Evolutionary conservation across 352 stramenopile genomes (phyloP), one percentile per base, ranked within the genome.

Genomic region (Phytopythium chamaehyphon): DNA sequence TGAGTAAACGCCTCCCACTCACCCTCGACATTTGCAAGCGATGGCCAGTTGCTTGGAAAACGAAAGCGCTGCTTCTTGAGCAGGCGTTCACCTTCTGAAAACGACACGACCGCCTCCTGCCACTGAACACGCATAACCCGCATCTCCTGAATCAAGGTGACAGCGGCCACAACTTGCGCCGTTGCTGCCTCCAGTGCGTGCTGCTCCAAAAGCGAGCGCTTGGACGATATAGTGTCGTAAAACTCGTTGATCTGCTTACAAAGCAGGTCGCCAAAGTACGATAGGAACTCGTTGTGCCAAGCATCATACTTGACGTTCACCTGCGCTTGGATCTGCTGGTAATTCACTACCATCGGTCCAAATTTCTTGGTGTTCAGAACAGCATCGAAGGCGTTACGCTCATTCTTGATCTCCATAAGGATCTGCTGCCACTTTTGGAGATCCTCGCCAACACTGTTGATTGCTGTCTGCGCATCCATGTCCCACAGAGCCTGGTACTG

Each of bases 401-500:
- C 96, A 39, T 94, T 85, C 62, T 97, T 96, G 44, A 98, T 98
- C 55, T 98, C 96, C 40, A 93, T 54, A n/a, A 99, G 66, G 55
- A 99, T 88, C 53, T 96, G 76, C 58, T 99, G 91, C 97, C 97
- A 99, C 56, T 97, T 95, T 12, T 76, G 80, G 35, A 99, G 75
- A 64, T 99, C 94, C 33, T 95, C 86, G 19, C 93, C 97, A 33
- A 99, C 78, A 19, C 71, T 78, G 23, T 86, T 86, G 40, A 97
- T 88, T 11, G 99, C 93, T 46, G 95, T 88, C 54, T 93, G 76
- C 16, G 98, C 91, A 69, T 98, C 93, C 69, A 98, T 97, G 67
- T 99, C 96, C 98, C 98, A 99, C 33, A 99, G 67, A 19, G 89
- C 95, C 69, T 99, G 97, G 63, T 99, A 99, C 51, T 97, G 93